Percentiles rank a stretch among this genome's conserved stretches.
Evolutionary conservation across 805 yeast species (phyloP).

Genomic region (Candida hungchunana): DNA sequence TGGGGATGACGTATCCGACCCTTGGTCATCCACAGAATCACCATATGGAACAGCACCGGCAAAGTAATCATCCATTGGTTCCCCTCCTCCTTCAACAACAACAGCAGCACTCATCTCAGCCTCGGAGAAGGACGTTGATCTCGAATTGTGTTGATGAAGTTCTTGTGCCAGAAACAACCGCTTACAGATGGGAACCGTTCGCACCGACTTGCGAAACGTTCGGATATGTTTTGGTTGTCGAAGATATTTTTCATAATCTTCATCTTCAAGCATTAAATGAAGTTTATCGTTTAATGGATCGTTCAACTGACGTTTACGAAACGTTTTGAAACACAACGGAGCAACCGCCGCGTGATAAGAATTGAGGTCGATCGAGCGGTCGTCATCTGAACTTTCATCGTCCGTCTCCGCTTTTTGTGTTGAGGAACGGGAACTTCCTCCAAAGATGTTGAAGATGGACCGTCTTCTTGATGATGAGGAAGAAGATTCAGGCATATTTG

Average conservation of each 20-base stretch:
- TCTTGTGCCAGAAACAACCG: conserved; percentile 67
- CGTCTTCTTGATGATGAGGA: conserved; percentile 1
- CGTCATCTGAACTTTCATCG: conserved; percentile 18
- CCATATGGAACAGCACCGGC: too few species aligned
- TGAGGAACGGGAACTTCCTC: not conserved
- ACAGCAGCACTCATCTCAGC: too few species aligned
- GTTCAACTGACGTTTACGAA: not conserved
- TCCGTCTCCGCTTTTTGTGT: not conserved
- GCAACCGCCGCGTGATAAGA: conserved; percentile 16
- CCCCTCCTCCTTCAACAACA: not conserved
- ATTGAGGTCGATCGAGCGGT: conserved; percentile 13
- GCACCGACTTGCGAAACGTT: conserved; percentile 41
- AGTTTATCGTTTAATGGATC: too few species aligned
- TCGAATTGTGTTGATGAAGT: conserved; percentile 29
- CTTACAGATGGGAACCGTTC: conserved; percentile 42
- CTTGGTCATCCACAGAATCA: too few species aligned
- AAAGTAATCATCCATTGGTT: not conserved
- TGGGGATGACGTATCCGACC: too few species aligned
- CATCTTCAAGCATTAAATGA: conserved; percentile 22
- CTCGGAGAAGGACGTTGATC: too few species aligned
- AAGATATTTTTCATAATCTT: conserved; percentile 38
- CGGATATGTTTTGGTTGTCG: conserved; percentile 54
- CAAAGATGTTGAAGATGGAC: conserved; percentile 10
- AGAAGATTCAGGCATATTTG: not conserved
- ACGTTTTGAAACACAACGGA: conserved; percentile 18